phyloP scores from a whole-genome alignment of 2,329 filamentous ascomycete genomes.

The Fusarium piperis region DNA sequence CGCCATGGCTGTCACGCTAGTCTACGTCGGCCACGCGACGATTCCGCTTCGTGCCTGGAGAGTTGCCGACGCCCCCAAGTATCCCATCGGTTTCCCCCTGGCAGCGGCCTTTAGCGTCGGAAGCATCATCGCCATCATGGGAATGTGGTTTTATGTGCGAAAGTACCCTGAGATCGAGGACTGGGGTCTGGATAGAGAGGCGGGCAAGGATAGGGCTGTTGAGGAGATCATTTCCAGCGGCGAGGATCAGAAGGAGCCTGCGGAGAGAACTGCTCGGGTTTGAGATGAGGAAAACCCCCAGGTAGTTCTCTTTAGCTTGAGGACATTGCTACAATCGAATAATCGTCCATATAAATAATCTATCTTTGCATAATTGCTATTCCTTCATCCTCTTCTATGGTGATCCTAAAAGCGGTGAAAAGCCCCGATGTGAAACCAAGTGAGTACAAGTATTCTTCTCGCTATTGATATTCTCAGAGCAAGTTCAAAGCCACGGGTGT shows the following conservation, averaged over 20 bases:
- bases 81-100: constrained; percentile 33
- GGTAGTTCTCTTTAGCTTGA: background rate
- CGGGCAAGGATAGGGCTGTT: background rate
- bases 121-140: constrained; percentile 33
- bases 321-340: background rate
- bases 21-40: constrained; percentile 34
- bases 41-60: constrained; percentile 37
- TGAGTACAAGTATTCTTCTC: background rate
- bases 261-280: background rate
- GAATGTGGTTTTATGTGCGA: constrained; percentile 27
- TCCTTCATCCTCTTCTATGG: too few relatives aligned
- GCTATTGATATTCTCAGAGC: background rate
- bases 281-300: background rate
- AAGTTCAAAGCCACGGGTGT: background rate
- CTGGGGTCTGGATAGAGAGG: constrained; percentile 25
- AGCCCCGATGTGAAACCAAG: background rate
- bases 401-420: background rate
- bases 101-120: constrained; percentile 32
- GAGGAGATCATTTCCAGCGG: background rate
- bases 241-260: background rate
- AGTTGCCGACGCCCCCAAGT: constrained; percentile 30
- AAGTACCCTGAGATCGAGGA: constrained; percentile 21
- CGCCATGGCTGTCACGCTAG: constrained; percentile 29
- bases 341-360: background rate
- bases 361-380: too few relatives aligned